Base-by-base conservation (phyloP, 208 protist species). In the Angomonas ambiguus region DNA sequence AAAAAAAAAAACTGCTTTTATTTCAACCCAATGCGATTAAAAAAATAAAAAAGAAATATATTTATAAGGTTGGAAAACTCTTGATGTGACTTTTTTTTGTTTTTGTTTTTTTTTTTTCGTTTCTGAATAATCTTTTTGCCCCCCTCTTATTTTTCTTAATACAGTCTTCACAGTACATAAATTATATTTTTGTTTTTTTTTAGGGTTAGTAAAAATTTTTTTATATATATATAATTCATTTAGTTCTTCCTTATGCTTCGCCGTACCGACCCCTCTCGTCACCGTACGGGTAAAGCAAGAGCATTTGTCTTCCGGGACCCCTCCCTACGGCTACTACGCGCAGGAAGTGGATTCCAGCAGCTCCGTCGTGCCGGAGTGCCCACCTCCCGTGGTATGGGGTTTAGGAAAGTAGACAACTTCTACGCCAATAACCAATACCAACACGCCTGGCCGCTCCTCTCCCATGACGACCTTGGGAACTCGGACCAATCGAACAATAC, bases 401-500 rank as follows among this genome's bases (percentile, higher is more conserved):
- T 73, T 67, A 72, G 76, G 11, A 83, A 93, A 56, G 70, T 93
- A 10, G 85, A 93, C 65, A 78, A 80, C 60, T 87, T 92, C 53
- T 74, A 92, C 60, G 89, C 85, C 20, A 95, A 92, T 61, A 77
- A 62, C 58, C 89, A 92, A 65, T 93, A 95, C 67, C 86, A 95
- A 57, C 89, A 96, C 68, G 91, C 91, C 10, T 94, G 87, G 84
- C 91, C 87, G 60, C 75, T 96, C 49, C 84, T 96, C 57, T 85
- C 87, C 8, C 87, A 96, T 68, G 87, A 93, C 68, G 91, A 96
- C 63, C 71, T 96, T 18, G 91, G 91, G 62, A 92, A 94, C 78
- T 93, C 83, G 69, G 88, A 96, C 68, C 85, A 96, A 64, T 93
- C 91, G 28, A 92, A 91, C 57, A 83, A 93, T 45, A 96, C 91